Percentiles rank a stretch among this genome's conserved stretches.
Evolutionary conservation across 2,329 filamentous ascomycete species (phyloP).

Genomic region (Penicillium brevicompactum): DNA sequence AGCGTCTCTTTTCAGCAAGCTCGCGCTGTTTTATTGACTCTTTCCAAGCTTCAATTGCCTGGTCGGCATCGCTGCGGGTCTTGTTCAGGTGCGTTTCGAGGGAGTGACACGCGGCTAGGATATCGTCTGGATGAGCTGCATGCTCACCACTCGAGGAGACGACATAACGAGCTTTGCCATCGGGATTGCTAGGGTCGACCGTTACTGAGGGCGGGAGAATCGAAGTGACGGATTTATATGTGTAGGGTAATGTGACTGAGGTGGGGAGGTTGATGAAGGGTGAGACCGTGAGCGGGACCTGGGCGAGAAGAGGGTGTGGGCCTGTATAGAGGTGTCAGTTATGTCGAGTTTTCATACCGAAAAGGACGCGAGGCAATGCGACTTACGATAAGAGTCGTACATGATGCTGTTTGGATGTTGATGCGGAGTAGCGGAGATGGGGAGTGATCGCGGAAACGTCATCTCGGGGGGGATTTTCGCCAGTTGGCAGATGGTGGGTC

Average conservation of each 20-base stretch:
- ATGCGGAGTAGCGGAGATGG: slow-evolving; percentile 11
- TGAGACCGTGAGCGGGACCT: slow-evolving; percentile 90
- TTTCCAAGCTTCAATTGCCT: slow-evolving; percentile 69
- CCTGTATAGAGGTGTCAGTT: slow-evolving; percentile 47
- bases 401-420: slow-evolving; percentile 25
- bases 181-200: slow-evolving; percentile 49
- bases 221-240: slow-evolving; percentile 86
- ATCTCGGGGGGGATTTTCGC: neutral
- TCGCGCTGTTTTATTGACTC: slow-evolving; percentile 61
- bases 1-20: slow-evolving; percentile 63
- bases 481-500: neutral
- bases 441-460: neutral
- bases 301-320: slow-evolving; percentile 83
- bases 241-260: slow-evolving; percentile 90
- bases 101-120: slow-evolving; percentile 77
- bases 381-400: slow-evolving; percentile 50
- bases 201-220: slow-evolving; percentile 75
- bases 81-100: slow-evolving; percentile 75
- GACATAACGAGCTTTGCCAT: slow-evolving; percentile 67
- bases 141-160: slow-evolving; percentile 76
- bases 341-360: neutral
- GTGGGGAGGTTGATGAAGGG: slow-evolving; percentile 90
- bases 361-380: neutral
- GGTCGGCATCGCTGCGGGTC: slow-evolving; percentile 67
- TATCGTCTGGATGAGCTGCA: slow-evolving; percentile 83